Conservation (phyloP, 1,139 yeast species). For the Pneumocystis murina region DNA sequence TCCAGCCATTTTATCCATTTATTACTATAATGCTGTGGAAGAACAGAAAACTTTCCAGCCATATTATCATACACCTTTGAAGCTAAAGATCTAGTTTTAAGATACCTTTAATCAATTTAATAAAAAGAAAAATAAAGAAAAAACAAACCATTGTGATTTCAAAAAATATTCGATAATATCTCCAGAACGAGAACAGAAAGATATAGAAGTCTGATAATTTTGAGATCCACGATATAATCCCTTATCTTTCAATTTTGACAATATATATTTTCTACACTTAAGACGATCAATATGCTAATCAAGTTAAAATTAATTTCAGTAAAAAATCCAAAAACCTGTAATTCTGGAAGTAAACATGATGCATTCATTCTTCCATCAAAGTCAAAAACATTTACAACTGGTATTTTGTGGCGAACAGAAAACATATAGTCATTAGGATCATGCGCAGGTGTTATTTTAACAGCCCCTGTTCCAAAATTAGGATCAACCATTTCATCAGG, state of each 20-base stretch:
- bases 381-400: constrained; percentile 3
- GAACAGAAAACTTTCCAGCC: not conserved
- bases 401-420: constrained; percentile 7
- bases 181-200: constrained; percentile 12
- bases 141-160: constrained; percentile 11
- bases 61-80: constrained; percentile 2
- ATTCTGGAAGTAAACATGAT: constrained; percentile 2
- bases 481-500: constrained; percentile 10
- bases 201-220: constrained; percentile 3
- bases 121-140: not conserved
- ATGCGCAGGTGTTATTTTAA: constrained; percentile 13
- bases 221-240: constrained; percentile 1
- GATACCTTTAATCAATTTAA: constrained; percentile 1
- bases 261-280: constrained; percentile 1
- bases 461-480: constrained; percentile 12
- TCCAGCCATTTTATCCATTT: constrained; percentile 11
- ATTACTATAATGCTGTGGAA: not conserved
- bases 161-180: constrained; percentile 10
- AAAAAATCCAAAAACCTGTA: not conserved
- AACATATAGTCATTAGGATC: constrained; percentile 10
- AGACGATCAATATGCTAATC: constrained; percentile 8
- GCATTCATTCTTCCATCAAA: constrained; percentile 6
- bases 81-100: constrained; percentile 9
- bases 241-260: not conserved
- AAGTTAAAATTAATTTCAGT: not conserved